Percentiles rank a stretch among this genome's conserved stretches.
These are phyloP conservation scores for Suhomyces guaymorum DNA, from an alignment of 1,139 yeast genomes.

Conservation along the genomic window DNA sequence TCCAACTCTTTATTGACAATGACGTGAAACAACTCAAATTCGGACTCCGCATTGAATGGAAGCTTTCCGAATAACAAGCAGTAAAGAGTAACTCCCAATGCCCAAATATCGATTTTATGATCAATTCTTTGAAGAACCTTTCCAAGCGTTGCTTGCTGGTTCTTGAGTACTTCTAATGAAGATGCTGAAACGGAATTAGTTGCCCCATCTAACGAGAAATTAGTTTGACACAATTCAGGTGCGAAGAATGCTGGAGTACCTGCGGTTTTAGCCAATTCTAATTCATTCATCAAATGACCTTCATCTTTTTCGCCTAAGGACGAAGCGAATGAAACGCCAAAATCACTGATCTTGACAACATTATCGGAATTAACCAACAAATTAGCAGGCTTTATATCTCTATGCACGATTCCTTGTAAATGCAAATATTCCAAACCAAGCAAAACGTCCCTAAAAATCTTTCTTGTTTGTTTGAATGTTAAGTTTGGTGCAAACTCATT, in stretches of 20 bases:
- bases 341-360: conserved; percentile 88
- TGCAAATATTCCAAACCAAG: conserved; percentile 92
- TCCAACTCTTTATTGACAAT: conserved; percentile 65
- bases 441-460: conserved; percentile 79
- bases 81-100: conserved; percentile 88
- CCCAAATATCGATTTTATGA: conserved; percentile 92
- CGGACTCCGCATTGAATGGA: conserved; percentile 90
- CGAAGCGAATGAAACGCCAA: conserved; percentile 91
- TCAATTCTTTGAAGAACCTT: conserved; percentile 52
- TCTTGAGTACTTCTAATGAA: conserved; percentile 26
- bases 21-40: conserved; percentile 80
- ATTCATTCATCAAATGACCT: conserved; percentile 53
- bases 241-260: conserved; percentile 90
- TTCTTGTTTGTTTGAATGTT: conserved; percentile 64
- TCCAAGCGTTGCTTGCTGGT: conserved; percentile 21
- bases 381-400: conserved; percentile 98
- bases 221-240: conserved; percentile 68
- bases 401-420: conserved; percentile 89
- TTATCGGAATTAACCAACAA: conserved; percentile 71
- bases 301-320: conserved; percentile 54
- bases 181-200: conserved; percentile 21
- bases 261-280: conserved; percentile 85
- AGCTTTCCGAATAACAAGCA: conserved; percentile 85
- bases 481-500: conserved; percentile 56
- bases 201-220: conserved; percentile 20